Base-by-base conservation (phyloP, 208 protist species). In the Acanthamoeba pearcei region DNA sequence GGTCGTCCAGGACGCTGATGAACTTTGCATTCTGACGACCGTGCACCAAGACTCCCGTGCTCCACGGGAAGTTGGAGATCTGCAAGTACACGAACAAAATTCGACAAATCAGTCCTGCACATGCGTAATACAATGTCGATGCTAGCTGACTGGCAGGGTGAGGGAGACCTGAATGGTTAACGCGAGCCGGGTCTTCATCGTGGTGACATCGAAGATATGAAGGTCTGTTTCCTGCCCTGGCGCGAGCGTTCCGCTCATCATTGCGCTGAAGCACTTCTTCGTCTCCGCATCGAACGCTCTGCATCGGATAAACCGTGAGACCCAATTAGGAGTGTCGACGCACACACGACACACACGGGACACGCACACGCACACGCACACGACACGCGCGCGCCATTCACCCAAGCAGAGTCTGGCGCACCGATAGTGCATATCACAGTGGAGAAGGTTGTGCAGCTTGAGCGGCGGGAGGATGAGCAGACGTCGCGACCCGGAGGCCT, bases 281-380 rank as follows among this genome's bases (percentile, higher is more conserved):
- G 72, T 80, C 72, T 80, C 72, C 72, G 24, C 42, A 49, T 80
- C 72, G n/a, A 80, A 80, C 42, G n/a, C 72, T 27, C 72, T 80
- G 72, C 64, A 24, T 32, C 0, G 19, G 22, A 3, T 24, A 24
- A 2, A 38, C 15, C 13, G 55, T 27, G 55, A 62, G 55, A 62
- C 22, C 5, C 55, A 62, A 24, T 12, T 24, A 0, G 22, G 55
- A n/a, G n/a, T n/a, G n/a, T n/a, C n/a, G n/a, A n/a, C n/a, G 55
- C 55, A 60, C 15, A 76, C 17, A 76, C 15, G n/a, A 38, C 8
- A 42, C 17, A 76, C 17, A 22, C 15, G 15, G 38, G 38, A 38
- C 38, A 38, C 38, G 38, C 38, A 38, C 38, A n/a, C n/a, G n/a
- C n/a, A n/a, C n/a, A 5, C 12, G 42, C 17, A 5, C 9, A 76